phyloP scores from a whole-genome alignment of 108 stramenopile species.

The Cyclotella sp. region DNA sequence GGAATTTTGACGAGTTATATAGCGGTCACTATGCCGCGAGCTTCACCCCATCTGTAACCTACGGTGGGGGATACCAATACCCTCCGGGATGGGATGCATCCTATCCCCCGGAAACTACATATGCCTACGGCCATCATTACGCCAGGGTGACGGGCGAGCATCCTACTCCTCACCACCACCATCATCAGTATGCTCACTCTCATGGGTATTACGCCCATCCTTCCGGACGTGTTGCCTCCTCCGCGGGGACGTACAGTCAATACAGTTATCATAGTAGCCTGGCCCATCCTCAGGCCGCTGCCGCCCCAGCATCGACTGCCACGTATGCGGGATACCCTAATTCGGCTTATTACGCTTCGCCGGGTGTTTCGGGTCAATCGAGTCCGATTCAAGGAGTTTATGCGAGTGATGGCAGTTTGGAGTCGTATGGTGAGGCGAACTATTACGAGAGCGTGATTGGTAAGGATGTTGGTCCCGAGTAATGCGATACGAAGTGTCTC shows the following conservation, averaged over 20 bases:
- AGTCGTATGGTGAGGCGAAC: not conserved
- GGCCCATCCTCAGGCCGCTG: too few relatives aligned
- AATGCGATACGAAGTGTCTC: not conserved
- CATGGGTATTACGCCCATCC: not conserved
- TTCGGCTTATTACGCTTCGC: not conserved
- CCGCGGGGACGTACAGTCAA: constrained; percentile 1
- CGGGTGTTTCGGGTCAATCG: not conserved
- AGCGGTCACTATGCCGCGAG: not conserved
- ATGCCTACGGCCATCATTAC: not conserved
- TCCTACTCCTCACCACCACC: too few relatives aligned
- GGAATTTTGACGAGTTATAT: constrained; percentile 18
- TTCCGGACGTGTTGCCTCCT: not conserved
- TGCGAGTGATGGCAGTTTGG: constrained; percentile 15
- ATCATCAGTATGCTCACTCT: not conserved
- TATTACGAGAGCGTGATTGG: not conserved
- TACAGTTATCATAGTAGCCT: not conserved
- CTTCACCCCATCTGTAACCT: not conserved
- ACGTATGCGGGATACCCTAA: not conserved
- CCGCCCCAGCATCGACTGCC: not conserved
- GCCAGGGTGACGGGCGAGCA: not conserved
- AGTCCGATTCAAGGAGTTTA: not conserved
- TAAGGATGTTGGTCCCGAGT: not conserved
- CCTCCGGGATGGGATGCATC: not conserved
- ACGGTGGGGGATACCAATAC: not conserved
- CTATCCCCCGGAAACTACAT: not conserved